Base-by-base conservation (phyloP, 202 grass and related monocot species). In the Dendrocalamus latiflorus region DNA sequence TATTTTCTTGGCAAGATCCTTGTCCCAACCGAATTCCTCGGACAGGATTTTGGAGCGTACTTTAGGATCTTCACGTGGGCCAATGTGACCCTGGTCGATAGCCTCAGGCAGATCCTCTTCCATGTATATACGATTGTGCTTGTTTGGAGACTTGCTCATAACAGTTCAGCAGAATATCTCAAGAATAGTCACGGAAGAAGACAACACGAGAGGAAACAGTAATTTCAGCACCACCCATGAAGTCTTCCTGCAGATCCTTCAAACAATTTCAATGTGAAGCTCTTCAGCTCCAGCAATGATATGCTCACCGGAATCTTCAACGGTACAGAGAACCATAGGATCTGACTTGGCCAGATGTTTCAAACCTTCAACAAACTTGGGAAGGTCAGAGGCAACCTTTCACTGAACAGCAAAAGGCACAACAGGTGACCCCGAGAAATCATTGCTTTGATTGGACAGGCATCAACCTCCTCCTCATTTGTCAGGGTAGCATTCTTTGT, bases 1-100 rank as follows among this genome's bases (percentile, higher is more conserved):
- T 20, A 94, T 94, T 67, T 94, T 94, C 89, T 91, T 94, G 66
- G 87, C 89, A 17, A 94, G 84, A 76, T 94, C 89, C 87, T 94
- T 94, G 59, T 94, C 92, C 89, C 92, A 94, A 13, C 89, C 89
- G 28, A 90, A 94, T 68, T 94, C 92, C 54, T 94, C 87, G 6
- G 89, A 89, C 2, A 91, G 81, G 57, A 94, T 90, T 75, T 94
- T 90, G 22, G 92, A 87, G 4, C 87, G 86, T 6, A 86, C 81
- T 71, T 94, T 94, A 9, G 89, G 92, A 63, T 94, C 92, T 66
- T 94, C 93, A 78, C 85, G 85, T 34, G 90, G 93, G 17, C 93
- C 93, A 74, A 94, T 92, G 38, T 75, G 77, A 1, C 92, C 92
- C 0, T 92, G 87, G 11, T 92, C 87, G 16, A 94, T 92, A 15